Conservation (phyloP, 176 grass and related monocot genomes). For the Aegilops longissima region DNA sequence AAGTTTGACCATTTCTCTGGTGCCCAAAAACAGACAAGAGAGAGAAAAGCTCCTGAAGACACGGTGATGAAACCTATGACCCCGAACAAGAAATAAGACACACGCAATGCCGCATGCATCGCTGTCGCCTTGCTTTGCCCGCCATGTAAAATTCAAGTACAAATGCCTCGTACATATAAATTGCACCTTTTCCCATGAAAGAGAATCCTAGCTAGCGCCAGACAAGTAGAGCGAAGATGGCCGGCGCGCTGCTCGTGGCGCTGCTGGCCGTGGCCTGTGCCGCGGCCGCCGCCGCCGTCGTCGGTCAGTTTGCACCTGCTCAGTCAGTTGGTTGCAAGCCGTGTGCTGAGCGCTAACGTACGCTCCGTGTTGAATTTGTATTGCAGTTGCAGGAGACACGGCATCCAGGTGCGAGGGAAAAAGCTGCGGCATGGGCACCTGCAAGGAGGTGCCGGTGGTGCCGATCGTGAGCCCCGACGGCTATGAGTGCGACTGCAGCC, state of each 20-base stretch:
- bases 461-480: background rate
- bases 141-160: background rate
- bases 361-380: background rate
- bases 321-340: no score
- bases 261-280: conserved; percentile 7
- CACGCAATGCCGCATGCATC: background rate
- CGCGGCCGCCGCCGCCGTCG: background rate
- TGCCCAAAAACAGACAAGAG: no score
- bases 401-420: conserved; percentile 9
- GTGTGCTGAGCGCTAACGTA: background rate
- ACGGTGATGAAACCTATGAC: conserved; percentile 1
- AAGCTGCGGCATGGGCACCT: conserved; percentile 28
- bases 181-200: background rate
- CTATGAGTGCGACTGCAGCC: conserved; percentile 25
- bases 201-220: background rate
- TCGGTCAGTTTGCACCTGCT: background rate
- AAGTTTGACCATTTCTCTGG: no score
- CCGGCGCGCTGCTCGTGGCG: background rate
- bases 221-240: background rate
- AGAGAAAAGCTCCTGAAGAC: background rate
- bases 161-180: background rate
- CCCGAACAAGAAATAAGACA: background rate
- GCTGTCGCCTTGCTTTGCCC: background rate
- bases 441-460: background rate
- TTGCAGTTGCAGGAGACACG: background rate